Conservation (phyloP, 1,284 basidiomycete species). For the Vanrija sp. region DNA sequence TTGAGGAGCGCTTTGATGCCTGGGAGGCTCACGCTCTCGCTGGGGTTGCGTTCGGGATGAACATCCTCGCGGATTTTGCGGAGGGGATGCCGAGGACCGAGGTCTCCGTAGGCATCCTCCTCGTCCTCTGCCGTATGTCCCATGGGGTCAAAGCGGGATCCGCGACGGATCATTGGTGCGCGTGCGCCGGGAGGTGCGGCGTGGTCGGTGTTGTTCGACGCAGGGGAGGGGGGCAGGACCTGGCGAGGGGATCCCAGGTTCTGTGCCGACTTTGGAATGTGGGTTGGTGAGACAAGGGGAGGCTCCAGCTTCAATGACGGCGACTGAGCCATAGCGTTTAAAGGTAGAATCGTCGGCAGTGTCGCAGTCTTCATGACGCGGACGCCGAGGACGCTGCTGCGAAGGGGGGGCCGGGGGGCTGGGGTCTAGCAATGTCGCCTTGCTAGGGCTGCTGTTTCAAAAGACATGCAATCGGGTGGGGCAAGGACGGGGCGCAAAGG, state of each 20-base stretch:
- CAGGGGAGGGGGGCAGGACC: background rate
- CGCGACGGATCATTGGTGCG: slow-evolving; percentile 19
- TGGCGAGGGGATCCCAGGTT: background rate
- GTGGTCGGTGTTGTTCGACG: too few species aligned
- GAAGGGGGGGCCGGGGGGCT: too few species aligned
- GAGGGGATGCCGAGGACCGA: slow-evolving; percentile 38
- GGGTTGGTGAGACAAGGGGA: background rate
- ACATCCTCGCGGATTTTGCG: slow-evolving; percentile 35
- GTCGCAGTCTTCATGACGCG: background rate
- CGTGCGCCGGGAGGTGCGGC: slow-evolving; percentile 15
- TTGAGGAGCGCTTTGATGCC: slow-evolving; percentile 32
- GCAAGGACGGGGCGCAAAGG: too few species aligned
- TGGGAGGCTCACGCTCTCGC: slow-evolving; percentile 28
- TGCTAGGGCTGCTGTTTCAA: too few species aligned
- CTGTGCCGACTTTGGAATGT: background rate
- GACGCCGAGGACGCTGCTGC: too few species aligned
- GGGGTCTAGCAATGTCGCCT: too few species aligned
- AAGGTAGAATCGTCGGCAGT: background rate
- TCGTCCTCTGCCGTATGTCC: slow-evolving; percentile 32
- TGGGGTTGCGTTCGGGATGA: slow-evolving; percentile 6
- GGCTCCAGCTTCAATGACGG: background rate
- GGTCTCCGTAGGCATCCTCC: slow-evolving; percentile 35
- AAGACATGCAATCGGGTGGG: too few species aligned
- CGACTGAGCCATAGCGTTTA: slow-evolving; percentile 2
- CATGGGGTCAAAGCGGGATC: slow-evolving; percentile 42